These are phyloP conservation scores for Erigeron philadelphicus DNA, from an alignment of 140 eudicot species.

Conservation along the genomic window DNA sequence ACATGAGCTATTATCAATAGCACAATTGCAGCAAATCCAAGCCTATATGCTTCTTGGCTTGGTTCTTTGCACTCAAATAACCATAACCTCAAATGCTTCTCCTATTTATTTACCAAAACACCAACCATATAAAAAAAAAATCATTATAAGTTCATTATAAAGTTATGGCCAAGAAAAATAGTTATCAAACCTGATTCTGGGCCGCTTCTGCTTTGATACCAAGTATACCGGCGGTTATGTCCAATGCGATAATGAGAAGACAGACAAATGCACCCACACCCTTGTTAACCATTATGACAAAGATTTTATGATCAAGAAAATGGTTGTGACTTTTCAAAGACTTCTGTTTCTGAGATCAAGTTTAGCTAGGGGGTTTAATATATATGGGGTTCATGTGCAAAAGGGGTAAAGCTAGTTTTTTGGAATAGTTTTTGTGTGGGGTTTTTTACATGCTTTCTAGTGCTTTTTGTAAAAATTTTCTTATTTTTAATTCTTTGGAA, in stretches of 20 bases:
- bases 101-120: conserved; percentile 33
- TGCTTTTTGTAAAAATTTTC: conserved; percentile 34
- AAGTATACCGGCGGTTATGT: conserved; percentile 65
- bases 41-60: conserved; percentile 63
- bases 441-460: conserved; percentile 36
- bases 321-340: not conserved
- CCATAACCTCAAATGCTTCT: conserved; percentile 77
- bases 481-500: conserved; percentile 42
- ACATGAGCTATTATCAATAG: conserved; percentile 66
- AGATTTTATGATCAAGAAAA: conserved; percentile 10
- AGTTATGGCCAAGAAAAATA: not conserved
- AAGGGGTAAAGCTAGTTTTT: conserved; percentile 24
- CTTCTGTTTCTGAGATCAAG: conserved; percentile 16
- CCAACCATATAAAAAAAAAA: no score
- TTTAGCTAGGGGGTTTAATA: not conserved
- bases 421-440: conserved; percentile 30
- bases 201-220: conserved; percentile 89
- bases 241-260: conserved; percentile 50
- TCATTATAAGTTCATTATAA: conserved; percentile 1
- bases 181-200: conserved; percentile 57
- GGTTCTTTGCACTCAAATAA: conserved; percentile 87
- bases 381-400: conserved; percentile 16
- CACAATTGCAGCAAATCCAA: conserved; percentile 63
- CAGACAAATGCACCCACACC: conserved; percentile 57
- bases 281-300: conserved; percentile 49